Evolutionary conservation across 2,329 filamentous ascomycete species (phyloP), one percentile per base, ranked within the genome.

Genomic region (Aspergillus viridinutans): DNA sequence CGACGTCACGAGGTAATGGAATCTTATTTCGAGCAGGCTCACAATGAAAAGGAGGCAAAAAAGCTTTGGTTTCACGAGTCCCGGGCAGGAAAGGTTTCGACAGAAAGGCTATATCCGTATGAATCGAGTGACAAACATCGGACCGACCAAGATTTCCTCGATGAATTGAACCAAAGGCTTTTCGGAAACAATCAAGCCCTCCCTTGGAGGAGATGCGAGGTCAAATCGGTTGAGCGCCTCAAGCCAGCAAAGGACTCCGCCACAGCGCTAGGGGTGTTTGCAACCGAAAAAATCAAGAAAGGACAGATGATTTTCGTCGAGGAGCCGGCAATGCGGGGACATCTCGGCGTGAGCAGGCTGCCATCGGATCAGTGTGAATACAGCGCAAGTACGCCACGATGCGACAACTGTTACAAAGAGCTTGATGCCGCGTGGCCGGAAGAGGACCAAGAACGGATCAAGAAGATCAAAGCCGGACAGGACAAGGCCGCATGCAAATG

Each of bases 241-340:
- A 29, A 38, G 21, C 9, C 53, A 54, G 29, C 21, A 26, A 17
- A 17, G 28, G 12, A 28, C 9, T 25, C 47, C 23, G 47, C 32
- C 32, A 43, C 54, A n/a, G 51, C 60, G 32, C 14, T 69, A n/a
- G 58, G 61, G 2, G 66, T 74, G n/a, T 68, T 68, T 52, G 72
- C 72, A 6, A 65, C 53, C 3, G 42, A 55, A 14, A 25, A 64
- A 5, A 73, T 74, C 40, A 35, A 53, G 17, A 50, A 52, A 23
- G 64, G 64, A 1, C 60, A 66, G 26, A 20, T 69, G 6, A 66
- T 74, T 35, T 67, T 69, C 56, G 64, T 59, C 23, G 72, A 74
- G 50, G 72, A 74, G 43, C 72, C 72, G 2, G 68, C 67, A 3
- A 66, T 73, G n/a, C 64, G 72, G 50, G 68, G 72, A 17, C 66